Evolutionary conservation across 192 early-diverging fungal species (phyloP).

Genomic region (Coemansia sp.): DNA sequence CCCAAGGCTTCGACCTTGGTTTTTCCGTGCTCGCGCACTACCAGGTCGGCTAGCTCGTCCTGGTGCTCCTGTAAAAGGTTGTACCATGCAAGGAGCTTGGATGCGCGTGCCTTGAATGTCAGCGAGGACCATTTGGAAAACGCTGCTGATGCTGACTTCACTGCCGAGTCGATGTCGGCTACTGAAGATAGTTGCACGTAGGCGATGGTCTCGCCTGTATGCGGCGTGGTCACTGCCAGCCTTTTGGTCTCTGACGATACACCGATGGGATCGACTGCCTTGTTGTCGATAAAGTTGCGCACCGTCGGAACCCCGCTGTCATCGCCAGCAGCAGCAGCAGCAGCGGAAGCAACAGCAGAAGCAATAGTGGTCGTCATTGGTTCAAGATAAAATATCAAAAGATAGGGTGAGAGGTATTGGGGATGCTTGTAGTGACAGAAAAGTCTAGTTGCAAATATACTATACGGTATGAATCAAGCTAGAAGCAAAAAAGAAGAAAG

Average conservation of each 20-base stretch:
- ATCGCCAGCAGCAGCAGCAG: too few species aligned
- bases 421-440: too few species aligned
- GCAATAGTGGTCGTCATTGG: too few species aligned
- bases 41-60: constrained; percentile 66
- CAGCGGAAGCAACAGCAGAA: too few species aligned
- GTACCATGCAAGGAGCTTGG: constrained; percentile 60
- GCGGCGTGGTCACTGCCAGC: constrained; percentile 63
- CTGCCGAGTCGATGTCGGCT: constrained; percentile 59
- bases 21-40: constrained; percentile 80
- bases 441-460: too few species aligned
- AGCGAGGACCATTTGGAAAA: constrained; percentile 56
- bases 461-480: too few species aligned
- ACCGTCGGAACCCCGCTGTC: too few species aligned
- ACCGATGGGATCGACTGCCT: constrained; percentile 5
- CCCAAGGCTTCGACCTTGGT: constrained; percentile 66
- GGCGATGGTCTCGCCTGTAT: constrained; percentile 60
- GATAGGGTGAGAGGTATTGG: too few species aligned
- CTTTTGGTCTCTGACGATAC: not conserved
- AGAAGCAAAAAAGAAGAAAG: too few species aligned
- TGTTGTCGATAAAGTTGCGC: constrained; percentile 37
- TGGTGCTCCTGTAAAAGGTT: constrained; percentile 52
- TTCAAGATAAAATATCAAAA: too few species aligned
- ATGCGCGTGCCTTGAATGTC: constrained; percentile 70
- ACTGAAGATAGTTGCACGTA: constrained; percentile 58
- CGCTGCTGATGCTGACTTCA: constrained; percentile 55